Conservation (phyloP, 805 yeast species). For the Hanseniaspora guilliermondii region DNA sequence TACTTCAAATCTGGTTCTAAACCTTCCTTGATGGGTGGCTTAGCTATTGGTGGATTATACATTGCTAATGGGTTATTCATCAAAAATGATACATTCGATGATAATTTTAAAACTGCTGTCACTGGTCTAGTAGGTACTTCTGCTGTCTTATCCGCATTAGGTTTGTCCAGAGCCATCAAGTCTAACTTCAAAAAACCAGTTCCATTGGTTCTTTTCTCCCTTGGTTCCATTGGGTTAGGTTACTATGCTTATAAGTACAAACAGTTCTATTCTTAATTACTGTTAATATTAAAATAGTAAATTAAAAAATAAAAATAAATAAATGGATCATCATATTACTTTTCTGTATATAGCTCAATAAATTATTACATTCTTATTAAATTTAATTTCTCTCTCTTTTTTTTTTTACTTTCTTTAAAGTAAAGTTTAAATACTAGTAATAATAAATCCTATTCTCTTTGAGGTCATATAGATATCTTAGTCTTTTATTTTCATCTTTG, state of each 20-base stretch:
- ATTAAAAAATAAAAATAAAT: not conserved
- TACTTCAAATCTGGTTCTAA: constrained; percentile 55
- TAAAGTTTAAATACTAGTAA: not conserved
- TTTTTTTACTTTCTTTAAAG: not conserved
- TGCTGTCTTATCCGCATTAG: constrained; percentile 51
- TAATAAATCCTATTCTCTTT: constrained; percentile 2
- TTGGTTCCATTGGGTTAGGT: constrained; percentile 52
- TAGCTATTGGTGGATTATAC: constrained; percentile 44
- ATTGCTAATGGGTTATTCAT: constrained; percentile 68
- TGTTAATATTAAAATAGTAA: not conserved
- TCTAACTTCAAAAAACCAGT: constrained; percentile 56
- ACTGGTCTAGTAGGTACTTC: constrained; percentile 73
- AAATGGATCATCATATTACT: not conserved
- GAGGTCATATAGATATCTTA: constrained; percentile 3
- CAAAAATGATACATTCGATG: constrained; percentile 21
- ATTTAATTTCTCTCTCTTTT: no score
- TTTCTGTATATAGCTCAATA: not conserved
- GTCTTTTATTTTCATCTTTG: not conserved
- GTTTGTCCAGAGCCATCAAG: constrained; percentile 55
- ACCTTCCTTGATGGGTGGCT: constrained; percentile 73
- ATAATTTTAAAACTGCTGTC: constrained; percentile 43
- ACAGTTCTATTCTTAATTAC: constrained; percentile 42
- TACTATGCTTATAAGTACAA: constrained; percentile 67
- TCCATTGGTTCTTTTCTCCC: constrained; percentile 49
- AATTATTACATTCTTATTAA: no score